Base-by-base conservation (phyloP, 192 early-diverging fungal species). In the Coemansia sp. region DNA sequence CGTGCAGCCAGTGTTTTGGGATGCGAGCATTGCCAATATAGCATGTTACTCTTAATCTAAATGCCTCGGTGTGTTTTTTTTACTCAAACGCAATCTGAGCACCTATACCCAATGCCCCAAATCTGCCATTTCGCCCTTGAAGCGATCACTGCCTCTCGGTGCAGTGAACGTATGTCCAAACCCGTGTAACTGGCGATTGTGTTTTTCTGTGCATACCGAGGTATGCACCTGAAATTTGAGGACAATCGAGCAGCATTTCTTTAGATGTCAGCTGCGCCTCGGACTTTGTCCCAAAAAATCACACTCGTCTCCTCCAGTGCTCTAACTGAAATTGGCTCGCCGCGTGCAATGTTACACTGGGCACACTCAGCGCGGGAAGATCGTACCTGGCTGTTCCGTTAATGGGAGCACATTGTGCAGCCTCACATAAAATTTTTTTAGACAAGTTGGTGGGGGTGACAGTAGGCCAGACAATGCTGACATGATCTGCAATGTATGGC, bases 401-500 rank as follows among this genome's bases (percentile, higher is more conserved):
- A 55, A 33, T 55, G 13, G 1, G 33, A 55, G 26, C 14, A n/a
- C 26, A 28, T 8, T 14, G 2, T 14, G 33, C 52, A 55, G 33
- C 16, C 20, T 47, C 1, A 47, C 18, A 20, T 20, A 47, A 47
- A 26, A 39, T 6, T 6, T 6, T 6, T 39, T 48, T 50, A 50
- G 48, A 26, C 25, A 52, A 10, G 31, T 1, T 3, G 31, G 31
- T 31, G 31, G 31, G 31, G 48, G 25, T 13, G 28, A 26, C 52
- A n/a, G 10, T 8, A 33, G 16, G 13, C 26, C 25, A 2, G 2
- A 55, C 52, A 55, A 55, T 55, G 52, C 12, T 55, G 52, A 31
- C 52, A 55, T 55, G 52, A 55, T 55, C 25, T 55, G 25, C 25
- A 52, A 31, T 55, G 52, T 55, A 55, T 55, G 52, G 52, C 52